A percentile compares a stretch with the other conserved stretches of the same genome.
phyloP scores from a whole-genome alignment of 2,329 filamentous ascomycete genomes.

The Aspergillus tanneri region DNA sequence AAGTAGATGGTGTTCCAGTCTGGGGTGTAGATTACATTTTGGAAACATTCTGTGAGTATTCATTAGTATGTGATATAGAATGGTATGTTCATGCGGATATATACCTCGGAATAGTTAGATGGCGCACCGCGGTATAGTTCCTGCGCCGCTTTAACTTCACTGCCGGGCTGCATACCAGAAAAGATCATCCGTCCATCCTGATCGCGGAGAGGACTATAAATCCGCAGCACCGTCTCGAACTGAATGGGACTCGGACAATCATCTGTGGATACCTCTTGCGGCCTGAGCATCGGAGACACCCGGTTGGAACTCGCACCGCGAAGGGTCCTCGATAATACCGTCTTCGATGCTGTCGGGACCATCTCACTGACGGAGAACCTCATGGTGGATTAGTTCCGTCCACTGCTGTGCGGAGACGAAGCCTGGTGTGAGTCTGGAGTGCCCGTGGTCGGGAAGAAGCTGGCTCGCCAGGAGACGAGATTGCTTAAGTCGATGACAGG shows the following conservation, averaged over 20 bases:
- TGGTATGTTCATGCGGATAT: neutral
- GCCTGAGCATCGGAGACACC: constrained; percentile 10
- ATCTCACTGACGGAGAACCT: constrained; percentile 54
- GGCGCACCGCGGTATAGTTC: constrained; percentile 13
- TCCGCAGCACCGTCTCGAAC: constrained; percentile 10
- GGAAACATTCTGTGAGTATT: constrained; percentile 16
- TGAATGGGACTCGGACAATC: constrained; percentile 22
- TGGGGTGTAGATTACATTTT: constrained; percentile 28
- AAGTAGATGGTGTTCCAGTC: constrained; percentile 29
- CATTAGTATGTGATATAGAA: neutral
- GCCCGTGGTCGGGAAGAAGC: constrained; percentile 39
- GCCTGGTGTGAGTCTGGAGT: constrained; percentile 23
- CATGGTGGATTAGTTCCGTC: constrained; percentile 48
- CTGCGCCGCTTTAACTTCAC: constrained; percentile 6
- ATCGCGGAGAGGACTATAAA: constrained; percentile 12
- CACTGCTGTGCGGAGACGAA: constrained; percentile 24
- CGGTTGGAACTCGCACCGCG: constrained; percentile 6
- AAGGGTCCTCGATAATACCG: constrained; percentile 47
- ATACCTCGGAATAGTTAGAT: constrained; percentile 10
- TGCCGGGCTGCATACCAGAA: constrained; percentile 18
- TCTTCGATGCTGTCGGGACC: constrained; percentile 51
- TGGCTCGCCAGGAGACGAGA: constrained; percentile 39
- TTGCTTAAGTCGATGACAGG: constrained; percentile 44
- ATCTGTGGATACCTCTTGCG: too few relatives aligned
- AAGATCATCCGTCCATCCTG: constrained; percentile 19